Percentiles rank a stretch among this genome's conserved stretches.
These are phyloP conservation scores for Solanum hybrid DNA, from an alignment of 305 asterid species.

Conservation along the genomic window DNA sequence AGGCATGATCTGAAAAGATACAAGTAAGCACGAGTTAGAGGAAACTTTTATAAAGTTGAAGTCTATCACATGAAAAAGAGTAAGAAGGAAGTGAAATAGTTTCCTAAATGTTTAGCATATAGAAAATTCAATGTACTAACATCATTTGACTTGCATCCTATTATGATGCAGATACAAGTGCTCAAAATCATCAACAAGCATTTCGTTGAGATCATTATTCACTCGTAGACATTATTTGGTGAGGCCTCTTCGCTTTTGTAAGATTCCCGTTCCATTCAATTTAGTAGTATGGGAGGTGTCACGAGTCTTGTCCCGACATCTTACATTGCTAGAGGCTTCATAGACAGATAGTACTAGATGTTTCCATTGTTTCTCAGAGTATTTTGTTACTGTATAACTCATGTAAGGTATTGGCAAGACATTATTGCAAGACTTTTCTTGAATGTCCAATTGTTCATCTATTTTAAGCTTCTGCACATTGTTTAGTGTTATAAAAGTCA, in stretches of 20 bases:
- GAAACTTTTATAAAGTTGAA: neutral
- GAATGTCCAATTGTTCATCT: neutral
- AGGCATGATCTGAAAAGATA: too few species aligned
- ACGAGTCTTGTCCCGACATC: too few species aligned
- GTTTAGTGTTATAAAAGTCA: too few species aligned
- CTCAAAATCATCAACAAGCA: too few species aligned
- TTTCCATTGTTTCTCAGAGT: neutral
- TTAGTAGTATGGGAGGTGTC: too few species aligned
- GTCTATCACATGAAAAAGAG: neutral
- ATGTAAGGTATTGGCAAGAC: neutral
- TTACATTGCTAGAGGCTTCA: neutral
- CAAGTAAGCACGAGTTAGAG: neutral
- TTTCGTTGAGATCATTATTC: too few species aligned
- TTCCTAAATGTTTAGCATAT: neutral
- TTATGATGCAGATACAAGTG: too few species aligned
- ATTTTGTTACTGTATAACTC: neutral
- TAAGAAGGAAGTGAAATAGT: neutral
- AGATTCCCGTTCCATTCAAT: too few species aligned
- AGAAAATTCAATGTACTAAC: neutral
- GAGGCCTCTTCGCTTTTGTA: too few species aligned
- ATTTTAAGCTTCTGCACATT: too few species aligned
- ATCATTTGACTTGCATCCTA: too few species aligned
- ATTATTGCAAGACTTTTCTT: neutral
- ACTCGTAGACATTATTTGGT: too few species aligned
- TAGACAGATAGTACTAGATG: neutral